Base-by-base conservation (phyloP, 2,329 filamentous ascomycete species). In the Diplodia corticola region DNA sequence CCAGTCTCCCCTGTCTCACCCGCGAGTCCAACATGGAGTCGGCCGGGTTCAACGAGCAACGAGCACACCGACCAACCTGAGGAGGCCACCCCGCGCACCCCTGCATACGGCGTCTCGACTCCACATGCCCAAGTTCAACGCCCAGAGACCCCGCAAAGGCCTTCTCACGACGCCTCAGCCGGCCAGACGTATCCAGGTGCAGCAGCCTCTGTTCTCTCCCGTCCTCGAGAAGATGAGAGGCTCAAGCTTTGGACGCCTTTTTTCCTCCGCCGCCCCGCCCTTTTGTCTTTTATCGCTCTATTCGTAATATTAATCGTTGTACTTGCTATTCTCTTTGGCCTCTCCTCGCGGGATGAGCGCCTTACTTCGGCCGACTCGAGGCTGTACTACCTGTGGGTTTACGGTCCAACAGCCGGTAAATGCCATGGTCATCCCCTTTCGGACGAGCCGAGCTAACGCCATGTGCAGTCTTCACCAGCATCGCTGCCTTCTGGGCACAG, bases 391-490 rank as follows among this genome's bases (percentile, higher is more conserved):
- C 54, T 59, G 2, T 59, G 54, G 54, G n/a, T 13, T 3, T 59
- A 59, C 20, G 54, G 54, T 4, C 54, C 54, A 5, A 59, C 54
- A 46, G 54, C 54, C 12, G 37, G 54, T 46, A 59, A 17, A 37
- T 1, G 9, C n/a, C 9, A 30, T 9, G 9, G 9, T 30, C 28
- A 30, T 4, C 54, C 15, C n/a, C 44, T 1, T 59, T 33, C 20
- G 54, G 20, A 2, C 54, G 44, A 30, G 20, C 44, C 5, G 54
- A 44, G 54, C 28, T 59, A 59, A 15, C 33, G 33, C 10, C 44
- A 33, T 4, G 44, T 26, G 15, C 26, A 61, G 57, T 61, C 2
- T 61, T 49, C 7, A 61, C 57, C 9, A 15, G 12, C 1, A 48
- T 61, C 5, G 57, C 57, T 1, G 57, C 57, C 5, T 12, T 61